phyloP scores from a whole-genome alignment of 345 rosid species.

The Eucalyptus marginata region DNA sequence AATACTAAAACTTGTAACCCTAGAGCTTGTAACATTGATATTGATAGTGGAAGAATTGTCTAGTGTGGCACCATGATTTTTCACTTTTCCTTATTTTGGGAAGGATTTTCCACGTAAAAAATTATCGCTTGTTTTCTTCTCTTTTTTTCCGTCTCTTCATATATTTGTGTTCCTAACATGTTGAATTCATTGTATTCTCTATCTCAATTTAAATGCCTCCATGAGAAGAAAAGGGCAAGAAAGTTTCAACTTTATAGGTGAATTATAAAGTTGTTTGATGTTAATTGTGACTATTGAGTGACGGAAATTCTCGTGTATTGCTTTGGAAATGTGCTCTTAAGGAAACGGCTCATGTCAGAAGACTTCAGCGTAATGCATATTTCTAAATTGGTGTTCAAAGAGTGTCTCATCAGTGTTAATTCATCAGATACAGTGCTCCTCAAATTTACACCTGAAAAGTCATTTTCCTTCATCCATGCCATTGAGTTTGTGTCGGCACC shows the following conservation, averaged over 20 bases:
- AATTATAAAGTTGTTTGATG: not conserved
- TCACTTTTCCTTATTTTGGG: no score
- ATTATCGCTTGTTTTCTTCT: no score
- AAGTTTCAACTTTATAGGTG: not conserved
- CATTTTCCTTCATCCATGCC: constrained; percentile 60
- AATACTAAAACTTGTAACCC: no score
- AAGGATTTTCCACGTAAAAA: no score
- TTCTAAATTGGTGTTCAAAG: constrained; percentile 35
- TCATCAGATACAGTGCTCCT: constrained; percentile 26
- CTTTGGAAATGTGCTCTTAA: not conserved
- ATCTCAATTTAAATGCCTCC: not conserved
- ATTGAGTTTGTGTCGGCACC: constrained; percentile 64
- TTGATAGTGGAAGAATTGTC: no score
- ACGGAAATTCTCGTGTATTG: not conserved
- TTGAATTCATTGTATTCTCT: not conserved
- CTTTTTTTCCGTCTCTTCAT: no score
- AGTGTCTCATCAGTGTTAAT: constrained; percentile 39
- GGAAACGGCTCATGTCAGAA: not conserved
- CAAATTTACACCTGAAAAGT: constrained; percentile 39
- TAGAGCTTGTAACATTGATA: no score
- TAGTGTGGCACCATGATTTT: no score
- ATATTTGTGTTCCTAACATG: not conserved
- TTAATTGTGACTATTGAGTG: not conserved
- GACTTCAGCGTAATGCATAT: constrained; percentile 30
- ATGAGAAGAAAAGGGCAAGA: not conserved